A percentile compares a stretch with the other conserved stretches of the same genome.
These are phyloP conservation scores for Somion occarium DNA, from an alignment of 1,284 basidiomycete species.

Conservation along the genomic window DNA sequence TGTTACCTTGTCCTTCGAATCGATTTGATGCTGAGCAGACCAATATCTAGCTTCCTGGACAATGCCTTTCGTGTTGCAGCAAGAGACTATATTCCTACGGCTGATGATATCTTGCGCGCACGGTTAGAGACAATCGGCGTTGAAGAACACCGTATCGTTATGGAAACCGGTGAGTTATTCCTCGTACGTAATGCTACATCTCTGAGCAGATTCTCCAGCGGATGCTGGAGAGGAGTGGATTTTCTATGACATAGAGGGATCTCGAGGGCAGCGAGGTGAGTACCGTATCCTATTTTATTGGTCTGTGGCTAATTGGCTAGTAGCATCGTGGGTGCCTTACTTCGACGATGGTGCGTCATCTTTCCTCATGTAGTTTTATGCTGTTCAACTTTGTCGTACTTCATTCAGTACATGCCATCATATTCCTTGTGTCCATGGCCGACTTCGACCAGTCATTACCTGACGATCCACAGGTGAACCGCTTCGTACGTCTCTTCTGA, in stretches of 20 bases:
- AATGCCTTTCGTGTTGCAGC: slow-evolving; percentile 46
- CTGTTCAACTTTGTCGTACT: background rate
- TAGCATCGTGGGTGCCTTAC: slow-evolving; percentile 57
- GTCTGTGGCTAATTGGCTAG: background rate
- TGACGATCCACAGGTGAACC: slow-evolving; percentile 50
- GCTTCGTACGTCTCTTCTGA: slow-evolving; percentile 37
- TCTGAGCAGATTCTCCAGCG: slow-evolving; percentile 10
- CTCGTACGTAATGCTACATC: background rate
- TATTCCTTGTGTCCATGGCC: slow-evolving; percentile 59
- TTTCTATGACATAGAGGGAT: slow-evolving; percentile 61
- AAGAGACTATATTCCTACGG: slow-evolving; percentile 45
- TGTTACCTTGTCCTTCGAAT: too few relatives aligned
- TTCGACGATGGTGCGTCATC: slow-evolving; percentile 51
- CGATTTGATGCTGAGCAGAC: background rate
- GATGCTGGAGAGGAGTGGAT: slow-evolving; percentile 48
- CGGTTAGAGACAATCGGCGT: slow-evolving; percentile 60
- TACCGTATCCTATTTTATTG: background rate
- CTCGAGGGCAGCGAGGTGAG: slow-evolving; percentile 49
- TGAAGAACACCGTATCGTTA: slow-evolving; percentile 52
- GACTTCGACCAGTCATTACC: slow-evolving; percentile 56
- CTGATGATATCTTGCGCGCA: slow-evolving; percentile 62
- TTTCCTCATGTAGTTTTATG: background rate
- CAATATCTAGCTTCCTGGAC: slow-evolving; percentile 46
- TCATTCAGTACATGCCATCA: slow-evolving; percentile 47
- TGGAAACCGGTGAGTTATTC: slow-evolving; percentile 38